Evolutionary conservation across 1,284 basidiomycete genomes (phyloP).

Genomic region (Schizophyllum commune): DNA sequence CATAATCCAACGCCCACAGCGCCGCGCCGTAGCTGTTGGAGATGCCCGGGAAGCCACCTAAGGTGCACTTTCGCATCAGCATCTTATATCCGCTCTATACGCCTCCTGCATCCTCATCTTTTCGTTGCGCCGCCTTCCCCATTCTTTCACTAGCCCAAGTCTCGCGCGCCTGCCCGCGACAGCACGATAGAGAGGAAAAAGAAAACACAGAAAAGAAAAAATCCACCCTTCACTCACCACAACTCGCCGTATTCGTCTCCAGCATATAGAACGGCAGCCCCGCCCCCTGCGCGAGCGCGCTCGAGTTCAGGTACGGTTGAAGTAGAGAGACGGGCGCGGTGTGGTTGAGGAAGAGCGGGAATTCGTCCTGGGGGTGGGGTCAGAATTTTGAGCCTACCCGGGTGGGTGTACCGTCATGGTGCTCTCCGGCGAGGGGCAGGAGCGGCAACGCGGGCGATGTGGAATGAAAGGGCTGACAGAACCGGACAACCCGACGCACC

Average conservation of each 20-base stretch:
- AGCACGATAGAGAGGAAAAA: neutral
- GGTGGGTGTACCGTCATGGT: too few relatives aligned
- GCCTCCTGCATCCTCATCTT: too few relatives aligned
- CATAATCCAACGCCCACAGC: slow-evolving; percentile 66
- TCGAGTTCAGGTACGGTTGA: slow-evolving; percentile 37
- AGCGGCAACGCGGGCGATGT: neutral
- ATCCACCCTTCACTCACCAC: too few relatives aligned
- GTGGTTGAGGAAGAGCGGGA: slow-evolving; percentile 52
- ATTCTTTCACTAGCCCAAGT: too few relatives aligned
- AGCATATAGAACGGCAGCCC: slow-evolving; percentile 51
- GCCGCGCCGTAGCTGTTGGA: slow-evolving; percentile 67
- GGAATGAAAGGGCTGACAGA: neutral
- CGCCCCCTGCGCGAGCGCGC: slow-evolving; percentile 30
- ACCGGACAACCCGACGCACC: slow-evolving; percentile 29
- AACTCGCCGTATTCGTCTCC: slow-evolving; percentile 46
- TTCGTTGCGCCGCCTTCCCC: too few relatives aligned
- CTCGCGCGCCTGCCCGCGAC: too few relatives aligned
- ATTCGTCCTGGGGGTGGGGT: too few relatives aligned
- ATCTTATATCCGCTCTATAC: neutral
- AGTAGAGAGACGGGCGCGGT: slow-evolving; percentile 35
- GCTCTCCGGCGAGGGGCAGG: too few relatives aligned
- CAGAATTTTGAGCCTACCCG: too few relatives aligned
- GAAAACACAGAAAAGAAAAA: neutral
- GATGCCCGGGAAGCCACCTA: slow-evolving; percentile 73
- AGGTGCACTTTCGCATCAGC: slow-evolving; percentile 18